Conservation (phyloP, 768 basidiomycete genomes). For the Candolleomyces eurysporus region DNA sequence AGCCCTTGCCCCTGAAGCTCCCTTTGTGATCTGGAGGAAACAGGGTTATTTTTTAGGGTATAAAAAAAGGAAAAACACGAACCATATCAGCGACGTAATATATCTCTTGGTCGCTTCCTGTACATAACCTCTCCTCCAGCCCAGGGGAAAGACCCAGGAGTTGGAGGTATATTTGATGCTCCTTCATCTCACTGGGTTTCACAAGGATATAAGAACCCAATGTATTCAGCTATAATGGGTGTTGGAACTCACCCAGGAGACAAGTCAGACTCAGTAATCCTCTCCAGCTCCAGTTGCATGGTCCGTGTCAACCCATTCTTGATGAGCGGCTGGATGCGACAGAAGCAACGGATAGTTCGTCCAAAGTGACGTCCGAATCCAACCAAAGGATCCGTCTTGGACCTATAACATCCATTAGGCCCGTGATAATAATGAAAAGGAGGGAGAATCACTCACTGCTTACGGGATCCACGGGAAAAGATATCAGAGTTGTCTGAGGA, state of each 20-base stretch:
- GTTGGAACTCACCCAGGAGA: constrained; percentile 2
- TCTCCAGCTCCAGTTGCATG: constrained; percentile 8
- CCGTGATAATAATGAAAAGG: too few species aligned
- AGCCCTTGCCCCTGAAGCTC: constrained; percentile 5
- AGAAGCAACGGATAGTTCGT: constrained; percentile 16
- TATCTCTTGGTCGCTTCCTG: constrained; percentile 13
- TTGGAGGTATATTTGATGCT: constrained; percentile 14
- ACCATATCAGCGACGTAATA: constrained; percentile 16
- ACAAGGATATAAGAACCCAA: too few species aligned
- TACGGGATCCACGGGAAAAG: too few species aligned
- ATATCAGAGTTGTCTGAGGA: too few species aligned
- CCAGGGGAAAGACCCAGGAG: constrained; percentile 14
- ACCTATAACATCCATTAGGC: neutral
- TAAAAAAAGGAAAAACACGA: neutral
- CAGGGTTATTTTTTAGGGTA: neutral
- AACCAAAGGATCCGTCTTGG: constrained; percentile 14
- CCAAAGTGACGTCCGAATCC: constrained; percentile 22
- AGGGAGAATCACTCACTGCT: too few species aligned
- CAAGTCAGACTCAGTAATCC: constrained; percentile 2
- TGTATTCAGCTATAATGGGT: neutral
- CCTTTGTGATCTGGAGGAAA: constrained; percentile 15
- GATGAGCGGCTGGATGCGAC: constrained; percentile 17
- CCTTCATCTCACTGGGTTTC: constrained; percentile 9
- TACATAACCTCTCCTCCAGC: constrained; percentile 14
- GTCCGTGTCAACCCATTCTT: constrained; percentile 13